phyloP scores from a whole-genome alignment of 2,329 filamentous ascomycete species.

The Arthrobotrys megalospora region DNA sequence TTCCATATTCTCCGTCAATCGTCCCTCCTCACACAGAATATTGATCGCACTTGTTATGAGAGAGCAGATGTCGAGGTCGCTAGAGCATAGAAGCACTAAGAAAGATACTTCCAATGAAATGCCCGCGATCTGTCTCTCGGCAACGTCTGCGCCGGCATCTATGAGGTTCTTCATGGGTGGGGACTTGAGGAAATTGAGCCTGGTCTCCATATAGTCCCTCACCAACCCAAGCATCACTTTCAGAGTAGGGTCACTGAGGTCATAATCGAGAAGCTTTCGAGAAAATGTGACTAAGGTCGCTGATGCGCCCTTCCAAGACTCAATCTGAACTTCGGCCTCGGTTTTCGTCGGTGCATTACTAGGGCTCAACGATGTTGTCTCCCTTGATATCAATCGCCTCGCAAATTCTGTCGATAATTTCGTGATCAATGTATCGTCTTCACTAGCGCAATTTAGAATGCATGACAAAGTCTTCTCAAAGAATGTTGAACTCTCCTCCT shows the following conservation, averaged over 20 bases:
- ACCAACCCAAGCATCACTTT: conserved; percentile 64
- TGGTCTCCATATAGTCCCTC: conserved; percentile 64
- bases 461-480: conserved; percentile 60
- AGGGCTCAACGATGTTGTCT: conserved; percentile 42
- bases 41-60: conserved; percentile 76
- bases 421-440: conserved; percentile 55
- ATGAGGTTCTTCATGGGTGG: conserved; percentile 71
- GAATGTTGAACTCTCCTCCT: conserved; percentile 56
- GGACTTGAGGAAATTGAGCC: conserved; percentile 61
- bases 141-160: conserved; percentile 72
- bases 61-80: conserved; percentile 77
- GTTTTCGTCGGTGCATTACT: conserved; percentile 42
- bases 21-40: conserved; percentile 76
- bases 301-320: conserved; percentile 64
- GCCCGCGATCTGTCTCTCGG: conserved; percentile 71
- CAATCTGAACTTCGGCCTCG: conserved; percentile 53
- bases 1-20: conserved; percentile 71
- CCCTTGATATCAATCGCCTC: conserved; percentile 54
- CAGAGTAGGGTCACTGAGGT: conserved; percentile 63
- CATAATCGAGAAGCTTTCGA: conserved; percentile 64
- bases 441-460: conserved; percentile 57
- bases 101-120: conserved; percentile 73
- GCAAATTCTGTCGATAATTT: conserved; percentile 58
- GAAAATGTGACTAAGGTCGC: conserved; percentile 64
- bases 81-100: conserved; percentile 76